Conservation (phyloP, 305 asterid genomes). For the Euphrasia arctica region DNA sequence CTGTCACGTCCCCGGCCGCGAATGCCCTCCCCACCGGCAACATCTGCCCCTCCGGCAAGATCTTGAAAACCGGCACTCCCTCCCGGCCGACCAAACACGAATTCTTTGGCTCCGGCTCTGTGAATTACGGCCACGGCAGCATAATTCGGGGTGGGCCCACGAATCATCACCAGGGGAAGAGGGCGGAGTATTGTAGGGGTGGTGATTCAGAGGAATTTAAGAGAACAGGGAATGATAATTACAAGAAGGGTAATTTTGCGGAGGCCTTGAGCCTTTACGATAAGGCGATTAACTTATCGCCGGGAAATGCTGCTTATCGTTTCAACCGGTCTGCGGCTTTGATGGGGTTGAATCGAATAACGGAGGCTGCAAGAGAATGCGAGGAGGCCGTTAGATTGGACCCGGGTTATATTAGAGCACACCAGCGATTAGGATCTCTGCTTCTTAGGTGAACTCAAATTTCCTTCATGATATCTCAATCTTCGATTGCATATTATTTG, state of each 20-base stretch:
- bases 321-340: slow-evolving; percentile 81
- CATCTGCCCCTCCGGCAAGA: slow-evolving; percentile 78
- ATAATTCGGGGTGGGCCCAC: slow-evolving; percentile 56
- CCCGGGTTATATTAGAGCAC: slow-evolving; percentile 80
- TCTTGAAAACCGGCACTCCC: slow-evolving; percentile 62
- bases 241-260: slow-evolving; percentile 54
- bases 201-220: slow-evolving; percentile 81
- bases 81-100: slow-evolving; percentile 51
- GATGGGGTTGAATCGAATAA: slow-evolving; percentile 56
- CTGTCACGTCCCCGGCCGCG: slow-evolving; percentile 56
- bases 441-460: slow-evolving; percentile 65
- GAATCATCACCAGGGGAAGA: slow-evolving; percentile 26
- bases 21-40: slow-evolving; percentile 78
- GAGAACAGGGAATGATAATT: slow-evolving; percentile 69
- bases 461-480: slow-evolving; percentile 6
- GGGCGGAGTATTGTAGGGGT: slow-evolving; percentile 23
- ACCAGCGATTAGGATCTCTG: slow-evolving; percentile 86
- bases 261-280: slow-evolving; percentile 77
- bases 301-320: slow-evolving; percentile 64
- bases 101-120: slow-evolving; percentile 68
- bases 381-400: slow-evolving; percentile 89
- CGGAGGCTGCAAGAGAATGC: slow-evolving; percentile 73
- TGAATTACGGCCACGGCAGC: slow-evolving; percentile 87
- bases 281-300: slow-evolving; percentile 68
- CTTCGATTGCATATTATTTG: slow-evolving; percentile 22